Base-by-base conservation (phyloP, 139 green algal species). In the Coelastrella sp. region DNA sequence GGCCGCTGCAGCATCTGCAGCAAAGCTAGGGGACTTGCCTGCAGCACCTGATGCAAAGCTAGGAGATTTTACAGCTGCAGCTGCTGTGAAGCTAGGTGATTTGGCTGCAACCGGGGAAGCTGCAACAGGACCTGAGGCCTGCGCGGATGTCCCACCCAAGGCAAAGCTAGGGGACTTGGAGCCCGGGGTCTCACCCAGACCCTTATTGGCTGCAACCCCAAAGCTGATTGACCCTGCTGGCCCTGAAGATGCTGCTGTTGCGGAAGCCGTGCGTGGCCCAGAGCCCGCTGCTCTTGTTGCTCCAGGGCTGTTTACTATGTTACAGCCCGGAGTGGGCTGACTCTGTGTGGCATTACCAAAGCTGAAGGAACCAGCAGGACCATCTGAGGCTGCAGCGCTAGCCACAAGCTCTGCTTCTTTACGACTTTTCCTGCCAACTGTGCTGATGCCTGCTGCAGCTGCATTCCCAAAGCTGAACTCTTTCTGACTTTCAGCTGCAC, bases 381-480 rank as follows among this genome's bases (percentile, higher is more conserved):
- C 22, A 23, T 16, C 82, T 16, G 19, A 58, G 4, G 5, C 11
- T 73, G 81, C 81, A 87, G 61, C 64, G 68, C 5, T 64, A 74
- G 57, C 20, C 54, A 5, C 57, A 20, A 8, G 60, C 32, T 20
- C 81, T 74, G 59, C 59, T 71, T 71, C 11, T 71, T 10, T 71
- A 19, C 10, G 61, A 19, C 10, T 71, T 71, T 71, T 71, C 10
- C 61, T 71, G 58, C 74, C 58, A 3, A n/a, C 74, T 17, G 74
- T 22, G 20, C 7, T 80, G 47, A 32, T 68, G 17, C 58, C 83
- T 68, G 83, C 83, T 23, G 66, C 68, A 17, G 83, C 83, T 59
- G 68, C 20, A 22, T 56, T 80, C 7, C 83, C 83, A 88, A 88
- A 88, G 83, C 83, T 88, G 56, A 88, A 88, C 66, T 88, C 83